Percentiles rank a stretch among this genome's conserved stretches.
phyloP scores from a whole-genome alignment of 2,329 filamentous ascomycete species.

The Ascosphaera apis region DNA sequence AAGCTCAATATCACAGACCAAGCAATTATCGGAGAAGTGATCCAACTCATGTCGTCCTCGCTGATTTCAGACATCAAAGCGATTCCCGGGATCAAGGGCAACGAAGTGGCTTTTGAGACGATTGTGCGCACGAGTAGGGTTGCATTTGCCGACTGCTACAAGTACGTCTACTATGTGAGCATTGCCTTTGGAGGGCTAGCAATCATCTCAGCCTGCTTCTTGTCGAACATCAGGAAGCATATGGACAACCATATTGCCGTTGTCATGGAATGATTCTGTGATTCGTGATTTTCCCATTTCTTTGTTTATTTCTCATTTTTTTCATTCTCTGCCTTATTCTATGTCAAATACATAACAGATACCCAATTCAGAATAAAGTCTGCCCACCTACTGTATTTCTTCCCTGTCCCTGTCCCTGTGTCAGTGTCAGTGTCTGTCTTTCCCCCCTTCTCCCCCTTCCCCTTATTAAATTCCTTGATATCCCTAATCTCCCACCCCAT shows the following conservation, averaged over 20 bases:
- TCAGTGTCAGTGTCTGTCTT: too few relatives aligned
- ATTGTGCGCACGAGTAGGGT: slow-evolving; percentile 33
- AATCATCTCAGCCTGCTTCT: slow-evolving; percentile 33
- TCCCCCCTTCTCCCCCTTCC: too few relatives aligned
- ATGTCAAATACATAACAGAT: too few relatives aligned
- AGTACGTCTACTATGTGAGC: slow-evolving; percentile 37
- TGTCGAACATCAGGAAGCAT: slow-evolving; percentile 34
- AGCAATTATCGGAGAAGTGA: slow-evolving; percentile 25
- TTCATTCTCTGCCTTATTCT: too few relatives aligned
- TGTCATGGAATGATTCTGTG: slow-evolving; percentile 20
- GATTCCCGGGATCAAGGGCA: slow-evolving; percentile 30
- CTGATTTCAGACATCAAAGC: slow-evolving; percentile 25
- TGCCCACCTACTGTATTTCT: too few relatives aligned
- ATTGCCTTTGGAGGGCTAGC: slow-evolving; percentile 36
- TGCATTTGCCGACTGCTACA: slow-evolving; percentile 35
- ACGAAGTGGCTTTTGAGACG: slow-evolving; percentile 25
- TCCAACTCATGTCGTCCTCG: slow-evolving; percentile 29
- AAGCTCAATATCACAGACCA: slow-evolving; percentile 27
- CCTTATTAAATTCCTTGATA: too few relatives aligned
- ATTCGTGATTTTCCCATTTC: too few relatives aligned
- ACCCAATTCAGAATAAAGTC: too few relatives aligned
- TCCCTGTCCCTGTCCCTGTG: too few relatives aligned
- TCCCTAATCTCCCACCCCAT: too few relatives aligned
- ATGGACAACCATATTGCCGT: slow-evolving; percentile 37
- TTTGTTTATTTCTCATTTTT: too few relatives aligned